Conservation (phyloP, 2,329 filamentous ascomycete genomes). For the Aspergillus sp. region DNA sequence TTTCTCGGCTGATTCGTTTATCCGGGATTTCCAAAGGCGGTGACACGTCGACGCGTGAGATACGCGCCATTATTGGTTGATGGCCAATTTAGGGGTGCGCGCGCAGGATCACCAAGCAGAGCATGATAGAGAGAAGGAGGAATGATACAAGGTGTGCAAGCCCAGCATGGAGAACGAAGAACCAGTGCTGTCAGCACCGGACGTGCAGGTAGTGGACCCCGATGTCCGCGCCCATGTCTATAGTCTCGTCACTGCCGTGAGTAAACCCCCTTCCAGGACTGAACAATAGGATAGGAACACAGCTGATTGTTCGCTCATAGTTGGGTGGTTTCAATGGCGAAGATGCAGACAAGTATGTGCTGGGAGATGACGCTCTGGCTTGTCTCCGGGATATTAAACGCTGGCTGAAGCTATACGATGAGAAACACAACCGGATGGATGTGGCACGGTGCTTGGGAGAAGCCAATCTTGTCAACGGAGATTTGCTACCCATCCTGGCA, state of each 20-base stretch:
- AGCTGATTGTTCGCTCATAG: slow-evolving; percentile 47
- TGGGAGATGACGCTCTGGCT: slow-evolving; percentile 90
- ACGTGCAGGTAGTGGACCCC: slow-evolving; percentile 71
- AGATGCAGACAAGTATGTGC: slow-evolving; percentile 78
- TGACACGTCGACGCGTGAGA: slow-evolving; percentile 33
- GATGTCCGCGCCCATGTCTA: slow-evolving; percentile 92
- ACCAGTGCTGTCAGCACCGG: slow-evolving; percentile 43
- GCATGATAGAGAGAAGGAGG: not conserved
- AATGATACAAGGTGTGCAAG: slow-evolving; percentile 6
- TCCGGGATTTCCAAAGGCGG: slow-evolving; percentile 15
- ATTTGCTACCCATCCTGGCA: slow-evolving; percentile 85
- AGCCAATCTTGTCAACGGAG: slow-evolving; percentile 85
- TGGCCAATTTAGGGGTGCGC: not conserved
- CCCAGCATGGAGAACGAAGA: slow-evolving; percentile 41
- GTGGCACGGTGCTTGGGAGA: slow-evolving; percentile 91
- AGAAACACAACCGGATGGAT: slow-evolving; percentile 90
- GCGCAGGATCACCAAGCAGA: not conserved
- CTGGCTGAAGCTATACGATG: slow-evolving; percentile 94
- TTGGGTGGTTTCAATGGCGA: slow-evolving; percentile 80
- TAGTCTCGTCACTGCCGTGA: slow-evolving; percentile 87
- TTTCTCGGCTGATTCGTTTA: slow-evolving; percentile 16
- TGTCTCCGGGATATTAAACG: slow-evolving; percentile 90
- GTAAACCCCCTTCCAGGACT: slow-evolving; percentile 37
- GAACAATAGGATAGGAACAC: not conserved
- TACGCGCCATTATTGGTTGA: slow-evolving; percentile 28